Evolutionary conservation across 805 yeast species (phyloP), one percentile per base, ranked within the genome.

Genomic region (Torulaspora quercuum): DNA sequence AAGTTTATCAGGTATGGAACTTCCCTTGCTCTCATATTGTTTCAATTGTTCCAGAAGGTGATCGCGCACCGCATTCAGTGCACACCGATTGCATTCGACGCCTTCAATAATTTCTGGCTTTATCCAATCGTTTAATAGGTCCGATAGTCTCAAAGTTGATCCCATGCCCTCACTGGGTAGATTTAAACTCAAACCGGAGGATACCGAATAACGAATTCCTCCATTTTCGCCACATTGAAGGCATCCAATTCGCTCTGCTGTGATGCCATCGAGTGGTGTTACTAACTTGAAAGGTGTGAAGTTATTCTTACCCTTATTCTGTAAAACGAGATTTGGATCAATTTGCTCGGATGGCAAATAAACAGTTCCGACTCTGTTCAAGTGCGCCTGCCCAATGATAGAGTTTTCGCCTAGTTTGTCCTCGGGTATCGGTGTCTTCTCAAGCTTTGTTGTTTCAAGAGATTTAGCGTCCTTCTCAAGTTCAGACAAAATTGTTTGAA

Each of bases 51-150:
- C 65, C 12, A 49, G 34, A 21, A 81, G 61, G 44, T 71, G 77
- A n/a, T 68, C 70, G 34, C 61, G 64, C 8, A 84, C 80, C 41
- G 78, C 79, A 18, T 61, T 59, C 47, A 90, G 68, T 3, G 94
- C 90, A 67, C 97, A 90, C 52, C 97, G 72, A 54, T 89, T 87
- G 67, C 98, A 90, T 61, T 88, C 90, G 23, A 90, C 98, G 29
- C 88, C 95, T 48, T 86, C 89, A 41, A 90, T 88, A 14, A 83
- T 76, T 56, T 90, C 98, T 25, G 89, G 85, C 39, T 75, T 71
- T 5, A 70, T 75, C 86, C 88, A 85, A 27, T 78, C 76, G 29
- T 71, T 65, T 44, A 85, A 59, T 35, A 84, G 66, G 11, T 72
- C 76, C 4, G 72, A 59, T 37, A 84, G 62, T 29, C 65, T 63